A percentile compares a stretch with the other conserved stretches of the same genome.
These are phyloP conservation scores for Penicillium sp. DNA, from an alignment of 2,329 filamentous ascomycete genomes.

Conservation along the genomic window DNA sequence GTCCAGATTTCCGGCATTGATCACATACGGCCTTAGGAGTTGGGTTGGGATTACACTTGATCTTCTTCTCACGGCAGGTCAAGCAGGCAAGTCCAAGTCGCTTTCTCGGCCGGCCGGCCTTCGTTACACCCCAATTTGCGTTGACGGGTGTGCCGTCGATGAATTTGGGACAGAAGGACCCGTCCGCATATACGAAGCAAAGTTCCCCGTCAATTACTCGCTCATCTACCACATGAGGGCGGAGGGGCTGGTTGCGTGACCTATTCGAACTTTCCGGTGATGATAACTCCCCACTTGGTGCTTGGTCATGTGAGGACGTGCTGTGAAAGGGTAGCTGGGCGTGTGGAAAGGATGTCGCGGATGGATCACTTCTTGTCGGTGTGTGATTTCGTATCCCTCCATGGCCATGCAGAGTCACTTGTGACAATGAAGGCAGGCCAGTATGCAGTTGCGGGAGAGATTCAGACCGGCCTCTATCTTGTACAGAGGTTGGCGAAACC, in stretches of 20 bases:
- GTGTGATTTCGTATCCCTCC: constrained; percentile 24
- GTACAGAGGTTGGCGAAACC: constrained; percentile 14
- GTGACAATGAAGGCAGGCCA: constrained; percentile 34
- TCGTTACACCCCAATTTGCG: constrained; percentile 89
- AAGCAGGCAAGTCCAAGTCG: constrained; percentile 88
- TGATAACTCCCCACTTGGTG: constrained; percentile 12
- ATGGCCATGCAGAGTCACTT: constrained; percentile 29
- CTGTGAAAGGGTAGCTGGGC: constrained; percentile 20
- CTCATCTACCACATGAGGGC: constrained; percentile 43
- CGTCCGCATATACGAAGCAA: constrained; percentile 85
- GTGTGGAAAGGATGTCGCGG: constrained; percentile 22
- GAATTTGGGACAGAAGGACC: constrained; percentile 74
- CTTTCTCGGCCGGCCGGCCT: constrained; percentile 90
- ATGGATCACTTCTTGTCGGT: constrained; percentile 21
- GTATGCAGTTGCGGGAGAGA: constrained; percentile 21
- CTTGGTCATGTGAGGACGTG: constrained; percentile 17
- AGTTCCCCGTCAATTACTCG: constrained; percentile 65
- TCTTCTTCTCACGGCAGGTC: constrained; percentile 94
- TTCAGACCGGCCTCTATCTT: constrained; percentile 24
- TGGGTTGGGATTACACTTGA: constrained; percentile 93
- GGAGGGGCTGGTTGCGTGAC: constrained; percentile 20
- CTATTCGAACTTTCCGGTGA: constrained; percentile 18
- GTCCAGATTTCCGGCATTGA: constrained; percentile 88
- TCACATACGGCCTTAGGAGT: constrained; percentile 59
- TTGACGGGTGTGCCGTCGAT: constrained; percentile 87